Percentiles rank a stretch among this genome's conserved stretches.
phyloP scores from a whole-genome alignment of 768 basidiomycete species.

The Gloeopeniophorella convolvens region DNA sequence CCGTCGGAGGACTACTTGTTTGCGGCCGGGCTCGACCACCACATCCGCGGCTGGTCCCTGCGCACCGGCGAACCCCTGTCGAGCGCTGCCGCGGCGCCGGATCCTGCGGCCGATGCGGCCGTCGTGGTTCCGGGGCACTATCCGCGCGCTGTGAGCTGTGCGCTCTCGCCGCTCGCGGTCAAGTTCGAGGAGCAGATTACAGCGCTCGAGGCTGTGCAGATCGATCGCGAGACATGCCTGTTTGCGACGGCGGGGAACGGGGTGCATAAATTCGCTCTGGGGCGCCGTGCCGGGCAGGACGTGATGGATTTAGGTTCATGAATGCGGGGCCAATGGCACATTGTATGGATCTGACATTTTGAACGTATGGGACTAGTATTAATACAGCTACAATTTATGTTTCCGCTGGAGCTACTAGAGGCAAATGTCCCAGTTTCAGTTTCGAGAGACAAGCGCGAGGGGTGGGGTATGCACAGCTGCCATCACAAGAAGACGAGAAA shows the following conservation, averaged over 20 bases:
- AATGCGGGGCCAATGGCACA: too few relatives aligned
- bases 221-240: constrained; percentile 10
- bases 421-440: too few relatives aligned
- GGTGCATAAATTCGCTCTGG: constrained; percentile 15
- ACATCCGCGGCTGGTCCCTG: constrained; percentile 65
- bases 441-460: too few relatives aligned
- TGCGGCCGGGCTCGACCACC: constrained; percentile 60
- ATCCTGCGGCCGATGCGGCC: constrained; percentile 23
- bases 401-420: too few relatives aligned
- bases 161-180: constrained; percentile 3
- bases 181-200: constrained; percentile 14
- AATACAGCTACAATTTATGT: too few relatives aligned
- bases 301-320: background rate
- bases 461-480: too few relatives aligned
- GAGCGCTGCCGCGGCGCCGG: constrained; percentile 14
- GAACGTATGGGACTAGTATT: too few relatives aligned
- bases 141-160: background rate
- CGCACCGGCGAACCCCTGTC: constrained; percentile 41
- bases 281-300: constrained; percentile 4
- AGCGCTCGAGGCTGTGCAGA: constrained; percentile 14
- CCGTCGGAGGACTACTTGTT: constrained; percentile 53
- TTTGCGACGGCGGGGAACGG: constrained; percentile 17
- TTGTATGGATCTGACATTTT: too few relatives aligned
- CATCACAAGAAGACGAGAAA: background rate
- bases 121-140: background rate